Evolutionary conservation across 2,329 filamentous ascomycete genomes (phyloP).

Genomic region (Dissoconium aciculare): DNA sequence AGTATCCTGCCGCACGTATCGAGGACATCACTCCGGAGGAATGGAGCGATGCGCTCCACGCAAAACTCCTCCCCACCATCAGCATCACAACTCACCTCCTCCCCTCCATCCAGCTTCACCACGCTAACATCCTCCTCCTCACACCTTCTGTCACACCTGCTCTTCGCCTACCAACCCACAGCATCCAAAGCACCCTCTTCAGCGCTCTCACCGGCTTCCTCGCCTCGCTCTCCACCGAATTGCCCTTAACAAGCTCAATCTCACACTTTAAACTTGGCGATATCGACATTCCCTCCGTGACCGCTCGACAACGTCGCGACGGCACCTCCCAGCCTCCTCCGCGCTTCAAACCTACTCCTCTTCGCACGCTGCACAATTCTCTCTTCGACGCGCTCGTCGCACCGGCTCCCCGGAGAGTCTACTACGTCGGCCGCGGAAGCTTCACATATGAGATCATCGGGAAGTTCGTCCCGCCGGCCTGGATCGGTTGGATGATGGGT

Average conservation of each 20-base stretch:
- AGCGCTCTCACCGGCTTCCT: constrained; percentile 78
- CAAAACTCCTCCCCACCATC: constrained; percentile 78
- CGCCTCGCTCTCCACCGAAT: constrained; percentile 62
- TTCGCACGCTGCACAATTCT: constrained; percentile 67
- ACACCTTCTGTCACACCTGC: constrained; percentile 70
- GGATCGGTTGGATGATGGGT: constrained; percentile 96
- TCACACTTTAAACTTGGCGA: constrained; percentile 82
- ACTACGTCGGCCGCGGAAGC: constrained; percentile 74
- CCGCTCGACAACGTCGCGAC: constrained; percentile 25
- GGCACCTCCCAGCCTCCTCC: constrained; percentile 25
- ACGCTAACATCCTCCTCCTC: constrained; percentile 57
- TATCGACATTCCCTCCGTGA: constrained; percentile 63
- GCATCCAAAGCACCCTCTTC: constrained; percentile 72
- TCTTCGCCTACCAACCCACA: constrained; percentile 65
- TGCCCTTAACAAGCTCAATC: constrained; percentile 58
- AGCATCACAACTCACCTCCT: constrained; percentile 79
- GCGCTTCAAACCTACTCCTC: constrained; percentile 38
- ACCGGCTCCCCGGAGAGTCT: constrained; percentile 42
- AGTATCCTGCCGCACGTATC: constrained; percentile 53
- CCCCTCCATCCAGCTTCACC: constrained; percentile 35
- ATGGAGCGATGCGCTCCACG: constrained; percentile 84
- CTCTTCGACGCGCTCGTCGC: constrained; percentile 80
- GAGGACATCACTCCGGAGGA: constrained; percentile 69
- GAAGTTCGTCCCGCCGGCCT: constrained; percentile 55
- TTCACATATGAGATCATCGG: constrained; percentile 76